phyloP scores from a whole-genome alignment of 1,284 basidiomycete genomes.

The Cutaneotrichosporon sp. region DNA sequence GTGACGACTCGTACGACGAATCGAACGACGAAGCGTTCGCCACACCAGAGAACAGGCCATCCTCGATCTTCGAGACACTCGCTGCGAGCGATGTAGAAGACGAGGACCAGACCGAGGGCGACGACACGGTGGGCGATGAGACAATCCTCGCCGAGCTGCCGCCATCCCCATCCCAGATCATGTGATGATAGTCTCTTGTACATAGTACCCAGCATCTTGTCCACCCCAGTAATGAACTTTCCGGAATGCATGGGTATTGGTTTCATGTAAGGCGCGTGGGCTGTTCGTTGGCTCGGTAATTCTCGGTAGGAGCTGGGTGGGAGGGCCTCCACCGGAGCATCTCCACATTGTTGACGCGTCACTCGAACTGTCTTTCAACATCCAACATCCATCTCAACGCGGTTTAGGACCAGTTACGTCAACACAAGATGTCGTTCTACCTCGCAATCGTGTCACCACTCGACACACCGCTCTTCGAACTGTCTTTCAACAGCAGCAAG shows the following conservation, averaged over 20 bases:
- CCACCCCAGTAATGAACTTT: slow-evolving; percentile 5
- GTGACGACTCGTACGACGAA: neutral
- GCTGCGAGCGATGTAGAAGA: neutral
- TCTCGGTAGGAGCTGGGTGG: too few species aligned
- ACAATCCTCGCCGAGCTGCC: slow-evolving; percentile 9
- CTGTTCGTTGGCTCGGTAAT: too few species aligned
- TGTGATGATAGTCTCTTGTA: slow-evolving; percentile 10
- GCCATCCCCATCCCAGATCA: slow-evolving; percentile 4
- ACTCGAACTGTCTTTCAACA: neutral
- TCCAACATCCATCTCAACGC: neutral
- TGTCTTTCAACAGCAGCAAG: slow-evolving; percentile 44
- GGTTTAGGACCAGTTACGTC: neutral
- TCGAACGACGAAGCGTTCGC: neutral
- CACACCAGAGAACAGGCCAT: neutral
- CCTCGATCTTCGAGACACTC: neutral
- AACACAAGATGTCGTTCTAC: slow-evolving; percentile 51
- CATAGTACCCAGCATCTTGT: slow-evolving; percentile 25
- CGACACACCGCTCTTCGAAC: slow-evolving; percentile 52
- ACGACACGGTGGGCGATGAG: slow-evolving; percentile 15
- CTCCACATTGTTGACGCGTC: slow-evolving; percentile 15
- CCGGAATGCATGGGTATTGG: neutral
- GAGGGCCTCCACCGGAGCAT: neutral
- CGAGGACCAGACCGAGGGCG: slow-evolving; percentile 10
- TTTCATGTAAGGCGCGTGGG: too few species aligned
- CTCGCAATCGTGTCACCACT: slow-evolving; percentile 53